Percentiles rank a stretch among this genome's conserved stretches.
These are phyloP conservation scores for Rubia balearica DNA, from an alignment of 305 asterid genomes.

Conservation along the genomic window DNA sequence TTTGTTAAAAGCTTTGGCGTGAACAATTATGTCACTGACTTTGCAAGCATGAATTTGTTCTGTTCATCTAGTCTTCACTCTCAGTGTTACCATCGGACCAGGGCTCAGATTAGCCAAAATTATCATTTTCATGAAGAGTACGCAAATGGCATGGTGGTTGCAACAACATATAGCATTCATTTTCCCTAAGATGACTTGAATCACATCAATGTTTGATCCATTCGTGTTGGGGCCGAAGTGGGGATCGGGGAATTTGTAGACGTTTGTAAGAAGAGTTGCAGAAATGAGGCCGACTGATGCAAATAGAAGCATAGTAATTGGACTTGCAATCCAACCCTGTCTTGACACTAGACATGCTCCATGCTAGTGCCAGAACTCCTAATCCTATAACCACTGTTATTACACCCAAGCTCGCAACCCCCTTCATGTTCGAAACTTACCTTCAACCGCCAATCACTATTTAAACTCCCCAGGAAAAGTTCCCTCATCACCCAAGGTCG, in stretches of 20 bases:
- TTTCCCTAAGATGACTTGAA: constrained; percentile 49
- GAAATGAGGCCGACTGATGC: constrained; percentile 25
- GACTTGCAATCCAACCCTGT: constrained; percentile 42
- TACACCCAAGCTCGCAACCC: background rate
- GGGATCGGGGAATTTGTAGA: constrained; percentile 35
- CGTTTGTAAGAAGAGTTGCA: constrained; percentile 26
- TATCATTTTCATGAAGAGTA: constrained; percentile 24
- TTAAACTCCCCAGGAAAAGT: no score
- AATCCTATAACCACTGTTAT: constrained; percentile 37
- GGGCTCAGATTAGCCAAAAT: no score
- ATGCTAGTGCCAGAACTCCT: constrained; percentile 35
- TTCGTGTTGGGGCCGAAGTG: constrained; percentile 31
- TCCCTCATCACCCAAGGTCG: no score
- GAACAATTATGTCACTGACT: no score
- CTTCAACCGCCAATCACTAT: no score
- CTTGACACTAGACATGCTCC: constrained; percentile 27
- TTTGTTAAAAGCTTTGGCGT: no score
- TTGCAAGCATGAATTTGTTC: no score
- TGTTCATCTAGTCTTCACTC: no score
- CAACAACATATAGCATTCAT: constrained; percentile 54
- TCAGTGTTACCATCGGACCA: no score
- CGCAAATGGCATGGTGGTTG: constrained; percentile 65
- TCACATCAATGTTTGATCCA: constrained; percentile 53
- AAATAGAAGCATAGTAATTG: constrained; percentile 27
- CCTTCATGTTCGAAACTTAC: no score